Conservation (phyloP, 169 alveolate genomes). For the Plasmodium vivax region DNA sequence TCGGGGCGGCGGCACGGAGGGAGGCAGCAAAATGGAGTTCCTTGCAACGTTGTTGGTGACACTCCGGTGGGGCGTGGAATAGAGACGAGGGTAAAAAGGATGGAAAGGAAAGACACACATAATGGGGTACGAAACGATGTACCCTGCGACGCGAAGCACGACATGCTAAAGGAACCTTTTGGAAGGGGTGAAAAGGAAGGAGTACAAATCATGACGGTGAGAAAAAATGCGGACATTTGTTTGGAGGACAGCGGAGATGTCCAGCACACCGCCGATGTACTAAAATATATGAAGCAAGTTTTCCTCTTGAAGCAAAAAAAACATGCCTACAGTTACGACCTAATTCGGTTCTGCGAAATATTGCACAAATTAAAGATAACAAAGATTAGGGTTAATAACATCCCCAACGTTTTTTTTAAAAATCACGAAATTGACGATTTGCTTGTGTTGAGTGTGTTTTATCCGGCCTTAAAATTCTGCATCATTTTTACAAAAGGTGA, state of each 20-base stretch:
- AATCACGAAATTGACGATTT: conserved; percentile 50
- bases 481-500: conserved; percentile 41
- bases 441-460: conserved; percentile 60
- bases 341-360: conserved; percentile 31
- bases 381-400: conserved; percentile 43
- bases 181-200: background rate
- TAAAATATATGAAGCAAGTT: conserved; percentile 46
- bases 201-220: background rate
- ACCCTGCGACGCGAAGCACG: background rate
- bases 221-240: background rate
- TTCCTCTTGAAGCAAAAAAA: conserved; percentile 66
- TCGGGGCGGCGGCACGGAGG: background rate
- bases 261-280: background rate
- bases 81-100: background rate
- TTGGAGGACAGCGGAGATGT: background rate
- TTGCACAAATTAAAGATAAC: conserved; percentile 40
- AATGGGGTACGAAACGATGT: background rate
- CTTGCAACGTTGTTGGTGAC: background rate
- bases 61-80: background rate
- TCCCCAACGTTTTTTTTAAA: conserved; percentile 53
- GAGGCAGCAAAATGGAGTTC: background rate
- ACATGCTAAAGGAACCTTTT: background rate
- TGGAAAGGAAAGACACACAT: background rate
- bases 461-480: conserved; percentile 55
- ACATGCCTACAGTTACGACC: conserved; percentile 47